phyloP scores from a whole-genome alignment of 75 land plant genomes.

The Larix kaempferi region DNA sequence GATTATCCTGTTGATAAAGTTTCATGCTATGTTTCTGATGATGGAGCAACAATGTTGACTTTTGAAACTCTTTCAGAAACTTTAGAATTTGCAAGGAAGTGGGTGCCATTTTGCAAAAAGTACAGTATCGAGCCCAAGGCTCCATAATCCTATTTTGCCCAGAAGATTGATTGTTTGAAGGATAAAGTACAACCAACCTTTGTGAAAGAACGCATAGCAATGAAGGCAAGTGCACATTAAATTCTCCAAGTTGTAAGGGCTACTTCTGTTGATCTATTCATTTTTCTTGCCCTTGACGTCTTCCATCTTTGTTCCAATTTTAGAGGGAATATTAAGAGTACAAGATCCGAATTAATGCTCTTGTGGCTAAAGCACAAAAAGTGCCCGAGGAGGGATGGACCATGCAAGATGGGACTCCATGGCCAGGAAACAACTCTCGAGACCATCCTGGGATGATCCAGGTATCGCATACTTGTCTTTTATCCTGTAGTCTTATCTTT shows the following conservation, averaged over 20 bases:
- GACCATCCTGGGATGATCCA: slow-evolving; percentile 86
- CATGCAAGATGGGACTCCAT: slow-evolving; percentile 77
- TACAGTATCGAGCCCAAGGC: slow-evolving; percentile 66
- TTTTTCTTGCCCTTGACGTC: not conserved
- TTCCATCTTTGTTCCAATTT: not conserved
- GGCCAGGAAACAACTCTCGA: slow-evolving; percentile 70
- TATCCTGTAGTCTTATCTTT: not conserved
- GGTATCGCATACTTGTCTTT: slow-evolving; percentile 16
- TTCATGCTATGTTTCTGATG: slow-evolving; percentile 90
- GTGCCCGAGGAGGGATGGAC: slow-evolving; percentile 76
- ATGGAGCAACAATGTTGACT: slow-evolving; percentile 86
- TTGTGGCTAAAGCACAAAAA: slow-evolving; percentile 65
- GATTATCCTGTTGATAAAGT: slow-evolving; percentile 87
- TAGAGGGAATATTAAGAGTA: slow-evolving; percentile 90
- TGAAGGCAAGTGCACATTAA: slow-evolving; percentile 47
- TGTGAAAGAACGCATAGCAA: slow-evolving; percentile 63
- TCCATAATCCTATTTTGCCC: slow-evolving; percentile 75
- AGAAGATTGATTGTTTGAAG: slow-evolving; percentile 67
- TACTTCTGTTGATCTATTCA: not conserved
- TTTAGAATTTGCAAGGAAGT: slow-evolving; percentile 65
- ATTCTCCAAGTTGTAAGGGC: not conserved
- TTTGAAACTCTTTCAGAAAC: slow-evolving; percentile 81
- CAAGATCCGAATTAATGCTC: slow-evolving; percentile 68
- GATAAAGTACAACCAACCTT: slow-evolving; percentile 67
- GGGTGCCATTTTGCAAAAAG: slow-evolving; percentile 81